Evolutionary conservation across 495 filamentous ascomycete species (phyloP).

Genomic region (Penicillium desertorum): DNA sequence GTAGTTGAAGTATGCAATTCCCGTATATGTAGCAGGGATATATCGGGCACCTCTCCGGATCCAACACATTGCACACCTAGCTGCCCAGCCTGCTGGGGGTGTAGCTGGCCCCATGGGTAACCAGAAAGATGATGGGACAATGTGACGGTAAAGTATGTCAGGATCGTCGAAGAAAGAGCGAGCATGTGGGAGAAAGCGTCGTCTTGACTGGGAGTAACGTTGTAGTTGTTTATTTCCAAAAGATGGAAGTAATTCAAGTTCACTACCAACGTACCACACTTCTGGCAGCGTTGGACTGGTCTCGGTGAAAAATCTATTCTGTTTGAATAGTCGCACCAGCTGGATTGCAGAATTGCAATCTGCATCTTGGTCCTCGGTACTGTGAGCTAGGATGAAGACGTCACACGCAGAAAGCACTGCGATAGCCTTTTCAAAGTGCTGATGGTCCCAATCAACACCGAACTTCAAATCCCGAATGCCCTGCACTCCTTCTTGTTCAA

Average conservation of each 20-base stretch:
- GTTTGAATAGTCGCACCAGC: slow-evolving; percentile 12
- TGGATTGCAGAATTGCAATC: slow-evolving; percentile 16
- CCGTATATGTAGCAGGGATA: slow-evolving; percentile 19
- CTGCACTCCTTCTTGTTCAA: slow-evolving; percentile 13
- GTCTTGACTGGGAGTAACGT: slow-evolving; percentile 12
- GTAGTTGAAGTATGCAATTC: slow-evolving; percentile 16
- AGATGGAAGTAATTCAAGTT: slow-evolving; percentile 12
- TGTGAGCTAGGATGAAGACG: neutral
- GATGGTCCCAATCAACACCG: neutral
- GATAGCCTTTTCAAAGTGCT: neutral
- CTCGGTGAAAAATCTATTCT: neutral
- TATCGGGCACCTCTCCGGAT: slow-evolving; percentile 18
- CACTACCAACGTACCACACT: slow-evolving; percentile 23
- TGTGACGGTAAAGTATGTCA: slow-evolving; percentile 18
- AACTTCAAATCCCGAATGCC: slow-evolving; percentile 9
- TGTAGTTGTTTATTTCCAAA: slow-evolving; percentile 7
- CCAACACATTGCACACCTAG: slow-evolving; percentile 20
- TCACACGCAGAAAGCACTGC: neutral
- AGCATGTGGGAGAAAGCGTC: slow-evolving; percentile 18
- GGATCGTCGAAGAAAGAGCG: slow-evolving; percentile 17
- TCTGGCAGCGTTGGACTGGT: slow-evolving; percentile 15
- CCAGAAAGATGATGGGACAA: slow-evolving; percentile 14
- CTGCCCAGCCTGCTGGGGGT: slow-evolving; percentile 16
- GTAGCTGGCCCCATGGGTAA: slow-evolving; percentile 9
- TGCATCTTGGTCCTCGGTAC: slow-evolving; percentile 5